Evolutionary conservation across 2,329 filamentous ascomycete genomes (phyloP).

Genomic region (Ophiocordyceps camponoti-floridani): DNA sequence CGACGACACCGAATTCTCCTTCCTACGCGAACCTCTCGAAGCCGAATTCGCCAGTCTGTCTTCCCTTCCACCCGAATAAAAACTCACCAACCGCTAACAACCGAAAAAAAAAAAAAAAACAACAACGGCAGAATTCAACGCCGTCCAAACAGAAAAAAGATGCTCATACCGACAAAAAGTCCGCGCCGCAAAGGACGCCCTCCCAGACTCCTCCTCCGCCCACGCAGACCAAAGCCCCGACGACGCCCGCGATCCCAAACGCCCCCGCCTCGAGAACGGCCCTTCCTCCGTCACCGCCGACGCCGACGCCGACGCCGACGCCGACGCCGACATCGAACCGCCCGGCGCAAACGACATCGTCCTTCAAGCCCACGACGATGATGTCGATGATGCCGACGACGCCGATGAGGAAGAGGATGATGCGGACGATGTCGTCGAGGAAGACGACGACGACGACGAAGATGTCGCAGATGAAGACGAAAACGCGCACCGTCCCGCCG

Average conservation of each 20-base stretch:
- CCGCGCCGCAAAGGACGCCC: constrained; percentile 28
- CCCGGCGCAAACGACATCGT: neutral
- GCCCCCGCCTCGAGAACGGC: constrained; percentile 20
- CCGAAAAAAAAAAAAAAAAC: neutral
- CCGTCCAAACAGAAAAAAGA: constrained; percentile 56
- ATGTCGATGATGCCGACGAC: constrained; percentile 20
- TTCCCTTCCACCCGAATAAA: neutral
- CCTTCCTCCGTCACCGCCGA: constrained; percentile 12
- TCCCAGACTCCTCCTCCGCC: neutral
- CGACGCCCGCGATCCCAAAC: neutral
- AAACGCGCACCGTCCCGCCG: constrained; percentile 34
- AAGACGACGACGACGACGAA: too few relatives aligned
- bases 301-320: constrained; percentile 24
- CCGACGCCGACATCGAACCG: neutral
- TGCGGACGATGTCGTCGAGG: constrained; percentile 22
- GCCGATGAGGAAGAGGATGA: constrained; percentile 25
- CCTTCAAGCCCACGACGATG: constrained; percentile 15
- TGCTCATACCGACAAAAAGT: constrained; percentile 55
- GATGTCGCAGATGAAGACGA: constrained; percentile 32
- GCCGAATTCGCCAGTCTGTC: constrained; percentile 56
- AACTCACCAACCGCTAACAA: neutral
- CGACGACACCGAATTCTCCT: constrained; percentile 61
- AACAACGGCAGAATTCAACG: constrained; percentile 42
- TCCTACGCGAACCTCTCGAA: constrained; percentile 49
- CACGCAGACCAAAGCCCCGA: neutral